Base-by-base conservation (phyloP, 176 grass and related monocot species). In the Hsuehochloa calcarea region DNA sequence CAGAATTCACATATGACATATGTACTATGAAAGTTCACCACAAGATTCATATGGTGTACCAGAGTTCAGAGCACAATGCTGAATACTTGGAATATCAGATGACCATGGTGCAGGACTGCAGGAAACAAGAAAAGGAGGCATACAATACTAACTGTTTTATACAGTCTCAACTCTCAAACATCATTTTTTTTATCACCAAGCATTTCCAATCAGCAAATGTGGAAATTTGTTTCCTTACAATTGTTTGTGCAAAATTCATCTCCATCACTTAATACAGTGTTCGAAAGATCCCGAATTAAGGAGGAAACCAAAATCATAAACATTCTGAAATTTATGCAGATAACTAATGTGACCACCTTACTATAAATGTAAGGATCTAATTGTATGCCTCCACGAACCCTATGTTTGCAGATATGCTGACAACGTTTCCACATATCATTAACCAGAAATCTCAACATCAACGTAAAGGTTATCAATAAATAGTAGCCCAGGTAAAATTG, bases 251-350 rank as follows among this genome's bases (percentile, higher is more conserved):
- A 65, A 19, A 35, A 49, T 47, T 68, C 22, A 68, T 4, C 10
- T 3, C 16, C 47, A 34, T 26, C 60, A 14, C 6, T 68, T 3
- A 80, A 68, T 52, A 67, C 26, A 14, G 7, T 66, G 34, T 14
- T 10, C 5, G 0, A 55, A 75, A n/a, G 72, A 5, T 54, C 6
- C 11, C 17, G 20, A 52, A 67, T 62, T 77, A 59, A 39, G 54
- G 37, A 17, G 55, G 56, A 78, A 43, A 78, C 75, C 38, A 43
- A 41, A 69, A 69, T 69, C 19, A n/a, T 69, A 69, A n/a, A 38
- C 14, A 69, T 23, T 41, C 20, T 69, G 20, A 22, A 43, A 69
- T 43, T 23, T 44, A 41, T 41, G 8, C 4, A n/a, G 9, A 43
- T 41, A 10, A 69, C 19, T n/a, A 69, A 69, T 40, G 1, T 13